A percentile compares a stretch with the other conserved stretches of the same genome.
phyloP scores from a whole-genome alignment of 768 basidiomycete genomes.

The Dictyophora rubrovolvata region DNA sequence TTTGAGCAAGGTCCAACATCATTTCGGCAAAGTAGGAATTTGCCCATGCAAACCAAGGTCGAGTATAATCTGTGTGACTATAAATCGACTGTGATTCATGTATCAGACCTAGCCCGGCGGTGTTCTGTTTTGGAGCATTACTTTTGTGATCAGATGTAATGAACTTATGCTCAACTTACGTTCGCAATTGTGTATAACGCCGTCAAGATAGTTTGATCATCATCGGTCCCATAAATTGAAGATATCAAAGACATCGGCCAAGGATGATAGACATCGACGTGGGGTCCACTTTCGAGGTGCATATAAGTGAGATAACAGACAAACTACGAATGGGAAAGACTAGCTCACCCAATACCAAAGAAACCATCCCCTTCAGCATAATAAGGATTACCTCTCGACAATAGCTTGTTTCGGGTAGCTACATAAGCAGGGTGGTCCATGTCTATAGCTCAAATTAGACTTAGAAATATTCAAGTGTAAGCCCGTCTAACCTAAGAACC shows the following conservation, averaged over 20 bases:
- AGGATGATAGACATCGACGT: constrained; percentile 61
- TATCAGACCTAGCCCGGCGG: constrained; percentile 63
- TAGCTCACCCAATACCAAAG: constrained; percentile 55
- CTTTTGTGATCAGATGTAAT: background rate
- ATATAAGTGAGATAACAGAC: background rate
- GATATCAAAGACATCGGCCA: constrained; percentile 82
- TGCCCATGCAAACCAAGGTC: constrained; percentile 77
- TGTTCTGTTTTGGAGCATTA: constrained; percentile 38
- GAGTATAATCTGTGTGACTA: constrained; percentile 44
- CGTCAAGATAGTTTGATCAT: constrained; percentile 56
- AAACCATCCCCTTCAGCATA: constrained; percentile 53
- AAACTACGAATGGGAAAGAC: background rate
- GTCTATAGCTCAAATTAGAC: constrained; percentile 19
- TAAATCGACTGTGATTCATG: constrained; percentile 68
- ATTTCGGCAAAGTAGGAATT: constrained; percentile 80
- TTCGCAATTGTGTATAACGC: constrained; percentile 59
- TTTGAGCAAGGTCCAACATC: constrained; percentile 63
- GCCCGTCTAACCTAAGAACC: constrained; percentile 37
- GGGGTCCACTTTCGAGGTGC: constrained; percentile 50
- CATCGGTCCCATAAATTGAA: constrained; percentile 62
- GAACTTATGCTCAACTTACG: constrained; percentile 30
- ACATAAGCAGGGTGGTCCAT: constrained; percentile 48
- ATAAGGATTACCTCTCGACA: constrained; percentile 63
- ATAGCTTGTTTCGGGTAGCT: constrained; percentile 50
- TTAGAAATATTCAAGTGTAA: background rate